Evolutionary conservation across 2,329 filamentous ascomycete genomes (phyloP), one percentile per base, ranked within the genome.

Genomic region (Trichoderma sp.): DNA sequence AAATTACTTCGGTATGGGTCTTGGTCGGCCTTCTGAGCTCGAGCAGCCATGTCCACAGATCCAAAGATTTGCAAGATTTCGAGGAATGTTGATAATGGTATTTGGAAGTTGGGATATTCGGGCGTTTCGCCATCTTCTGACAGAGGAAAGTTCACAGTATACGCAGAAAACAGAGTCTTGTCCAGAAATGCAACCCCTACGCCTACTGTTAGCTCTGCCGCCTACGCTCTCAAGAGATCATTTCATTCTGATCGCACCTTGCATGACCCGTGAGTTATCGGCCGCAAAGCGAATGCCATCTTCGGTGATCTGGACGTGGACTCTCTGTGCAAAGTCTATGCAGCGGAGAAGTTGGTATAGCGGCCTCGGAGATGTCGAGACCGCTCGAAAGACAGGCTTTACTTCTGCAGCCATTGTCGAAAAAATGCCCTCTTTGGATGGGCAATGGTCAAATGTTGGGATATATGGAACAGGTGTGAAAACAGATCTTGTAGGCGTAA

Each of bases 1-100:
- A 90, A 80, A 75, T 89, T 90, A 80, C 87, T 89, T 73, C 86
- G 86, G 76, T 90, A 90, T 1, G 85, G 84, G 73, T 91, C 89
- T 72, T 86, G 83, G 13, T 91, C 89, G 7, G 86, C 83, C 76
- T 87, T 90, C 65, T 87, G 84, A 63, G 87, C 84, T 74, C 88
- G 87, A 53, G 84, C 85, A 6, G 88, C 84, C 15, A 90, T 86
- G 74, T 93, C 92, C 59, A 95, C 88, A n/a, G 95, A 90, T 64
- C 94, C 94, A 78, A 99, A 97, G 64, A 99, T 98, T 78, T 98
- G 95, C 8, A 99, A 87, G 0, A 95, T 97, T 82, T 98, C 96
- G 68, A 99, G 88, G 3, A 99, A 88, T 20, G 95, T 93, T 5
- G 91, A 87, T 9, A 99, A 88, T 2, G 94, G 96, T 74, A 98